Base-by-base conservation (phyloP, 2,329 filamentous ascomycete species). In the Trichophyton schoenleinii region DNA sequence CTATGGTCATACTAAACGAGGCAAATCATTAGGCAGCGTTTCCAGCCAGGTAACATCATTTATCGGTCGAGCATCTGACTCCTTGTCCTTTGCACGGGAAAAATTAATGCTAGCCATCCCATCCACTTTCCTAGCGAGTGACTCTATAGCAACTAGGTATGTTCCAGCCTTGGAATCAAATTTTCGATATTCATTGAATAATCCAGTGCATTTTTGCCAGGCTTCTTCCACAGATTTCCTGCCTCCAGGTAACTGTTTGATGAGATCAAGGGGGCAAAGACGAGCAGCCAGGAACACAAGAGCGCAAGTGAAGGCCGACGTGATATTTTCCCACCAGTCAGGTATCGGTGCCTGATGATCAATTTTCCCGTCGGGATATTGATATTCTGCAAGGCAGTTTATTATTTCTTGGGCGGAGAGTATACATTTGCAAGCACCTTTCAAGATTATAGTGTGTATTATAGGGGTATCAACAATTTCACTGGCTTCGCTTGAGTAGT, bases 21-120 rank as follows among this genome's bases (percentile, higher is more conserved):
- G 34, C 11, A 64, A 46, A 61, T 66, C 65, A 57, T 44, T 48
- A 58, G 65, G 64, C 18, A 65, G 46, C 22, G 58, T 36, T 57
- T 65, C 64, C 41, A 66, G 48, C 64, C 64, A 66, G 2, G 60
- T 44, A 58, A 66, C 49, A 61, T 66, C 64, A 36, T 48, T 58
- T 13, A 31, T 55, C 28, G 36, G 46, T 8, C 25, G 20, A 20
- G 34, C n/a, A 5, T 18, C 25, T 36, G 38, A 6, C 52, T 57
- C 41, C 15, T 15, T 49, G 34, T 41, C 52, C 7, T 18, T 36
- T 11, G 57, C 34, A 8, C 28, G 41, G 25, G 28, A 13, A 5
- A 18, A 8, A 42, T 46, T 31, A 4, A 36, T 58, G 41, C 62
- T 48, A 20, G 59, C 59, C 20, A 46, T 55, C 3, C 58, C 38